phyloP scores from a whole-genome alignment of 2,329 filamentous ascomycete genomes.

The Colletotrichum shisoi region DNA sequence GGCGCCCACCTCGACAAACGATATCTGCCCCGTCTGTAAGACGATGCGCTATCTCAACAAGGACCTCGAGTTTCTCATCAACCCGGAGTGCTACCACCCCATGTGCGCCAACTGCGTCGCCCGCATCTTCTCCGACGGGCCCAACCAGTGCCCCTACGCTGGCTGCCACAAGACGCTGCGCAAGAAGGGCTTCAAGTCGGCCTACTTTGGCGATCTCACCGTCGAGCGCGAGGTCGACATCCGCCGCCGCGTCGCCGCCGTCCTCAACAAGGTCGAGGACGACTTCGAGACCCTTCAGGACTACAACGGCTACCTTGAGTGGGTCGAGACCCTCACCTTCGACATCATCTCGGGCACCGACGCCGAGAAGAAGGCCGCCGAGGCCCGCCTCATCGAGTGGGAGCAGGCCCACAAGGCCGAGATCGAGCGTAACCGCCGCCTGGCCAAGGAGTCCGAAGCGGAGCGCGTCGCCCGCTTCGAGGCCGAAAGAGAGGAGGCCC shows the following conservation, averaged over 20 bases:
- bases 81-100: slow-evolving; percentile 97
- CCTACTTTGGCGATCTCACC: slow-evolving; percentile 87
- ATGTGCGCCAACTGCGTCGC: slow-evolving; percentile 98
- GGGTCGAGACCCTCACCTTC: slow-evolving; percentile 88
- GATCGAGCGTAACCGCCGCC: slow-evolving; percentile 68
- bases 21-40: slow-evolving; percentile 97
- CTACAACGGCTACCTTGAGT: slow-evolving; percentile 95
- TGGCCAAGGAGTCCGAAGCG: slow-evolving; percentile 65
- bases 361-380: slow-evolving; percentile 62
- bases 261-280: slow-evolving; percentile 88
- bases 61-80: slow-evolving; percentile 93
- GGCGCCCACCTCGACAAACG: slow-evolving; percentile 53
- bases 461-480: slow-evolving; percentile 62
- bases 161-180: slow-evolving; percentile 87
- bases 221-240: slow-evolving; percentile 96
- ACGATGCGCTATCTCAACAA: slow-evolving; percentile 94
- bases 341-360: slow-evolving; percentile 80
- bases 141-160: slow-evolving; percentile 89
- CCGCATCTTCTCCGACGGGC: slow-evolving; percentile 90
- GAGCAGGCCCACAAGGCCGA: slow-evolving; percentile 75
- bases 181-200: slow-evolving; percentile 81
- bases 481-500: slow-evolving; percentile 72
- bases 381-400: slow-evolving; percentile 64
- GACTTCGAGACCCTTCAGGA: slow-evolving; percentile 86
- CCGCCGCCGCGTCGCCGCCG: slow-evolving; percentile 75